Evolutionary conservation across 2,329 filamentous ascomycete genomes (phyloP), one percentile per base, ranked within the genome.

Genomic region (Colletotrichum brevisporum): DNA sequence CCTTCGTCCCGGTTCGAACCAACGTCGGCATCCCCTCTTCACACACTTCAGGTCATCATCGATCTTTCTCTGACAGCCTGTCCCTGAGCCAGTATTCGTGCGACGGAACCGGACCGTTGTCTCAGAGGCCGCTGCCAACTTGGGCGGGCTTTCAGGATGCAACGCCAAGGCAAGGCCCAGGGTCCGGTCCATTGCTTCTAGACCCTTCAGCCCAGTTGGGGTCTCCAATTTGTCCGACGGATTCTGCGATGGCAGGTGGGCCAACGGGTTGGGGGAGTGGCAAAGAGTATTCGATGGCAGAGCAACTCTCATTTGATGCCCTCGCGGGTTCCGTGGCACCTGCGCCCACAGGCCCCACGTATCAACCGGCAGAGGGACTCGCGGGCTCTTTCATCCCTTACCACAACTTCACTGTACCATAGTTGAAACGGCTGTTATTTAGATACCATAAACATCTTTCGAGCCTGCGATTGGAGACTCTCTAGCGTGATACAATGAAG

Each of bases 361-460:
- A 64, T 36, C 55, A 45, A 24, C 2, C 54, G 1, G 47, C 56
- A 39, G 64, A 67, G 24, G 64, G 45, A 10, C 45, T 67, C 6
- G 57, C 41, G 8, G 43, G 48, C 26, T 36, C 66, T 6, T 69
- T 50, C 50, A 39, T 66, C 18, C 55, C 56, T 36, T 69, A 59
- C 3, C 66, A 69, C n/a, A 60, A 45, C 26, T 69, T 69, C 31
- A 59, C 66, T 60, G 66, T 69, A 60, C 18, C 56, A 59, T 69
- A 69, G 66, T 39, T 59, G 27, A 27, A 39, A 39, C 57, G 18
- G 47, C 47, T 5, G 10, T 43, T 12, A 43, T 43, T 43, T n/a
- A 43, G 16, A 43, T n/a, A 15, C 16, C 41, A 43, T 15, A 43
- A 43, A 43, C 41, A 5, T 43, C 5, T n/a, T 43, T n/a, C 13